Base-by-base conservation (phyloP, 768 basidiomycete genomes). In the Podaxis sp. region DNA sequence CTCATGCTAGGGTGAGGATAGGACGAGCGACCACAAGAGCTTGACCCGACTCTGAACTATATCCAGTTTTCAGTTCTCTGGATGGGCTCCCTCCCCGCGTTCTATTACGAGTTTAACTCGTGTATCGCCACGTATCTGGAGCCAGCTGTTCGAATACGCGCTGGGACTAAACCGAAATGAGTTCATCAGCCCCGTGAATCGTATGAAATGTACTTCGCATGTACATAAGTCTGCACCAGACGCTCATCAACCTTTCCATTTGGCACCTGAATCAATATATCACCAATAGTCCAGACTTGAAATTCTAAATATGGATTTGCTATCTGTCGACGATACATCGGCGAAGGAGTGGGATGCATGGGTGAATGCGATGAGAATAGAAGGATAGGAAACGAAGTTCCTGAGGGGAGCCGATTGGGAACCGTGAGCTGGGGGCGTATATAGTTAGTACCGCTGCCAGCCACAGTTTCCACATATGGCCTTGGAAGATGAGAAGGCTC, bases 261-360 rank as follows among this genome's bases (percentile, higher is more conserved):
- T 18, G 32, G 27, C 21, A 47, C 25, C 11, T 23, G 36, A 50
- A 50, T 50, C 52, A 54, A 54, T 37, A n/a, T 13, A 23, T 18
- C 23, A 54, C n/a, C 52, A 18, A 21, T 28, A 25, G 11, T n/a
- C 16, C 11, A 28, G 25, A 36, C 9, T 37, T 18, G 5, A 25
- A n/a, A 9, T 36, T 25, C 35, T 9, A 25, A 21, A 32, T 50
- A 4, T 14, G 7, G 23, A 58, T 58, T 32, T 7, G 28, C 36
- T 50, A 16, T 35, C 57, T 58, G 57, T 50, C 57, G n/a, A 23
- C n/a, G 57, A 50, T 35, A 38, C 50, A 50, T 48, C 57, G 57
- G 57, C 47, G 16, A 38, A 58, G 47, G 28, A 50, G 57, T 36
- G 57, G 57, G 35, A 14, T 7, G 46, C 28, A 47, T 37, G 16